These are phyloP conservation scores for Hibiscus mutabilis DNA, from an alignment of 345 rosid genomes.

Conservation along the genomic window DNA sequence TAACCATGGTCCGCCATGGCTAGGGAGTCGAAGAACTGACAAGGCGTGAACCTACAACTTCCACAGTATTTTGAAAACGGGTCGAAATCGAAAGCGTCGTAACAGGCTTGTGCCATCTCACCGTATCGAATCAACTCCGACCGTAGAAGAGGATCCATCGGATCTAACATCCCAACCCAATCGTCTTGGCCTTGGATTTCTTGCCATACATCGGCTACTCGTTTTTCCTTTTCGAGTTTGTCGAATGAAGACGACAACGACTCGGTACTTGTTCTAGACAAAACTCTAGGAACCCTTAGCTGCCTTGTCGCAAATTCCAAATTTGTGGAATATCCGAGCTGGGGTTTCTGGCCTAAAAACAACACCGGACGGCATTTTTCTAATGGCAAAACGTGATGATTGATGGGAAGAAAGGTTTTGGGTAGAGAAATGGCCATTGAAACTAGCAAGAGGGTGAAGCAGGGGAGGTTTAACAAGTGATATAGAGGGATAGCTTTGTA, in stretches of 20 bases:
- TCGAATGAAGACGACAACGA: slow-evolving; percentile 29
- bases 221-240: slow-evolving; percentile 22
- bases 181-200: slow-evolving; percentile 74
- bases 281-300: slow-evolving; percentile 14
- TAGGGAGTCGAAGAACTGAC: slow-evolving; percentile 41
- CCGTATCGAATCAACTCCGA: slow-evolving; percentile 80
- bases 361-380: background rate
- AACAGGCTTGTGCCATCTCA: slow-evolving; percentile 88
- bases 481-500: background rate
- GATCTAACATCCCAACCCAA: slow-evolving; percentile 68
- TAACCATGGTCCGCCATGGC: slow-evolving; percentile 47
- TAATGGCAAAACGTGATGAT: background rate
- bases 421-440: slow-evolving; percentile 39
- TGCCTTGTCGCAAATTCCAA: slow-evolving; percentile 8
- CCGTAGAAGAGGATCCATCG: slow-evolving; percentile 60
- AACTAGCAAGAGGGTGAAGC: background rate
- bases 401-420: slow-evolving; percentile 16
- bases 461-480: background rate
- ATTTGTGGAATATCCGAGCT: background rate
- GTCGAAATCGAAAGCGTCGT: slow-evolving; percentile 77
- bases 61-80: slow-evolving; percentile 74
- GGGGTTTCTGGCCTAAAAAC: slow-evolving; percentile 15
- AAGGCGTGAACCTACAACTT: slow-evolving; percentile 54
- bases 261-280: slow-evolving; percentile 21
- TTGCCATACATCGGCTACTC: slow-evolving; percentile 46